phyloP scores from a whole-genome alignment of 331 rosid genomes.

The Rosa hybrid region DNA sequence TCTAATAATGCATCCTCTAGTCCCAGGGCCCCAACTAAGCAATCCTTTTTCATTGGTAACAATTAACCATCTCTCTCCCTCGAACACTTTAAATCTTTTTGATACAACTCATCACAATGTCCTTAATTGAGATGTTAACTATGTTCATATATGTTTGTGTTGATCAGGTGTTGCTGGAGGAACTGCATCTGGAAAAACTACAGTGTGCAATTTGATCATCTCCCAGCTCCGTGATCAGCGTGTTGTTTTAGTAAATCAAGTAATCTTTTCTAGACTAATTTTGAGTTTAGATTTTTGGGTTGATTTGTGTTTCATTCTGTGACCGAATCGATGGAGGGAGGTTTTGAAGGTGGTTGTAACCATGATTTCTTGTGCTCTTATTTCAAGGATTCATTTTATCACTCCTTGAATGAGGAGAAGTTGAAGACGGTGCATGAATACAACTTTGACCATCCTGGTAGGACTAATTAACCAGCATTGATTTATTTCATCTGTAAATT shows the following conservation, averaged over 20 bases:
- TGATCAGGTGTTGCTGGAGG: constrained; percentile 31
- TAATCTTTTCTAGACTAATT: background rate
- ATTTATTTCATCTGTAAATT: background rate
- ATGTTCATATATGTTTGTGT: background rate
- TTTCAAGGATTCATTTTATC: constrained; percentile 23
- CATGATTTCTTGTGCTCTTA: background rate
- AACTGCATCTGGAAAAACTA: constrained; percentile 29
- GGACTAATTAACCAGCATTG: background rate
- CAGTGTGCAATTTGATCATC: constrained; percentile 31
- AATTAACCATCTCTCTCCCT: background rate
- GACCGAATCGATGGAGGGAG: background rate
- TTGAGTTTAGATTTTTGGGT: background rate
- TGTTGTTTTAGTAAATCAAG: constrained; percentile 28
- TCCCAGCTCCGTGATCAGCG: constrained; percentile 30
- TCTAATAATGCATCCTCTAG: constrained; percentile 16
- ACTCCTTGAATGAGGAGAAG: constrained; percentile 16
- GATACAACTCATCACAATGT: background rate
- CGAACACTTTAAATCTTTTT: background rate
- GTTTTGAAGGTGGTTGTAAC: background rate
- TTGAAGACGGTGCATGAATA: constrained; percentile 19
- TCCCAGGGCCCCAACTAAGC: constrained; percentile 11
- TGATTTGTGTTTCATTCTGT: background rate
- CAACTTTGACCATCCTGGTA: constrained; percentile 33
- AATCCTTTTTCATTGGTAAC: constrained; percentile 16
- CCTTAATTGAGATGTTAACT: background rate